Percentiles rank a stretch among this genome's conserved stretches.
phyloP scores from a whole-genome alignment of 2,329 filamentous ascomycete species.

The Colletotrichum sp. region DNA sequence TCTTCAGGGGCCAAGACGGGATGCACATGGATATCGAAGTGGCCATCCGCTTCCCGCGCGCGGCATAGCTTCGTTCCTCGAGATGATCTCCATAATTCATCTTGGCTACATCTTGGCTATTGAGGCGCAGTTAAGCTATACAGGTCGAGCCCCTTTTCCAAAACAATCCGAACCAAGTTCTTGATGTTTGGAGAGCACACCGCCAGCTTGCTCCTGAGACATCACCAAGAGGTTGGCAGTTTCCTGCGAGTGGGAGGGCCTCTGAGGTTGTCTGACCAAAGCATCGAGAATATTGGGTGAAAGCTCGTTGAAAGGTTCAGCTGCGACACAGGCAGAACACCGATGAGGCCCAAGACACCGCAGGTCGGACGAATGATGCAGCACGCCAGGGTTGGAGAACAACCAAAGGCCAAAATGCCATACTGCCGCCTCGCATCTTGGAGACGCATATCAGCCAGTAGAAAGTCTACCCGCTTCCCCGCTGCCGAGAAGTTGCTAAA shows the following conservation, averaged over 20 bases:
- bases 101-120: background rate
- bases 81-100: background rate
- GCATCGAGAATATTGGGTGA: background rate
- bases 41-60: background rate
- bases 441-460: background rate
- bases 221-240: background rate
- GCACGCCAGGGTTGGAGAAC: no score
- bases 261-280: background rate
- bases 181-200: background rate
- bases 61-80: background rate
- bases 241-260: background rate
- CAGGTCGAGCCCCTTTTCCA: background rate
- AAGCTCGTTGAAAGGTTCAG: background rate
- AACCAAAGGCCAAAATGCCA: background rate
- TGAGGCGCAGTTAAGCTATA: background rate
- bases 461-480: background rate
- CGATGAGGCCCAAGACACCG: background rate
- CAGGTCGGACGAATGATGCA: conserved; percentile 2
- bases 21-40: background rate
- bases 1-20: background rate
- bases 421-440: background rate
- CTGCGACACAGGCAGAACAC: background rate
- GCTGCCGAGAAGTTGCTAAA: background rate
- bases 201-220: background rate
- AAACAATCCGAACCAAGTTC: background rate